phyloP scores from a whole-genome alignment of 2,329 filamentous ascomycete genomes.

The Neospermospora avenae region DNA sequence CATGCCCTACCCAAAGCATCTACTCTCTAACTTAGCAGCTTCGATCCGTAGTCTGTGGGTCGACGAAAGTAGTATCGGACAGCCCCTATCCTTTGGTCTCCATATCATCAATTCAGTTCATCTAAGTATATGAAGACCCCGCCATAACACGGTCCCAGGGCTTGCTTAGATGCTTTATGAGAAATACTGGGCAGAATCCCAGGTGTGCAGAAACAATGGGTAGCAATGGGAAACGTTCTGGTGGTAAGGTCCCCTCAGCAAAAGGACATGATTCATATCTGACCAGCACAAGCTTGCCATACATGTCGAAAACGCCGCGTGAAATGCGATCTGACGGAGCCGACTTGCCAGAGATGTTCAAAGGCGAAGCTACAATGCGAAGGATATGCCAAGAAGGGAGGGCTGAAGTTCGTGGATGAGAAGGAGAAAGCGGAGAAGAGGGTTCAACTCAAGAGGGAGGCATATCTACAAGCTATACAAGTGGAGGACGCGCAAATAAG shows the following conservation, averaged over 20 bases:
- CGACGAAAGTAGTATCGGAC: too few species aligned
- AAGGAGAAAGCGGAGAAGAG: slow-evolving; percentile 19
- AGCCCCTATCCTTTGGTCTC: background rate
- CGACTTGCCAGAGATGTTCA: slow-evolving; percentile 10
- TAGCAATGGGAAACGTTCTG: background rate
- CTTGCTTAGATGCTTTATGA: background rate
- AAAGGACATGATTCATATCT: background rate
- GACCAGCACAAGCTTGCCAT: slow-evolving; percentile 12
- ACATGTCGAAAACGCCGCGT: slow-evolving; percentile 17
- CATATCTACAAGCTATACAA: slow-evolving; percentile 19
- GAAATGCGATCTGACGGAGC: slow-evolving; percentile 17
- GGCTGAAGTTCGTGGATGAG: slow-evolving; percentile 22
- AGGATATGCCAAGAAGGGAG: slow-evolving; percentile 14
- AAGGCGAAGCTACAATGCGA: slow-evolving; percentile 18
- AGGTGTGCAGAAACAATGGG: background rate
- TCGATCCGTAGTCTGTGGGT: too few species aligned
- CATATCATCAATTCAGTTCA: background rate
- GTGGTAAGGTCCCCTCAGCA: background rate
- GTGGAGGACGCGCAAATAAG: slow-evolving; percentile 8
- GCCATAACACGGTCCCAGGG: background rate
- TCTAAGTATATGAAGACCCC: background rate
- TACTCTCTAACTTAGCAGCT: too few species aligned
- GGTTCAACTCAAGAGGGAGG: slow-evolving; percentile 19
- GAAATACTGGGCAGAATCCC: background rate
- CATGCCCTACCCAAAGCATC: too few species aligned